phyloP scores from a whole-genome alignment of 495 filamentous ascomycete genomes.

The Daldinia bambusicola region DNA sequence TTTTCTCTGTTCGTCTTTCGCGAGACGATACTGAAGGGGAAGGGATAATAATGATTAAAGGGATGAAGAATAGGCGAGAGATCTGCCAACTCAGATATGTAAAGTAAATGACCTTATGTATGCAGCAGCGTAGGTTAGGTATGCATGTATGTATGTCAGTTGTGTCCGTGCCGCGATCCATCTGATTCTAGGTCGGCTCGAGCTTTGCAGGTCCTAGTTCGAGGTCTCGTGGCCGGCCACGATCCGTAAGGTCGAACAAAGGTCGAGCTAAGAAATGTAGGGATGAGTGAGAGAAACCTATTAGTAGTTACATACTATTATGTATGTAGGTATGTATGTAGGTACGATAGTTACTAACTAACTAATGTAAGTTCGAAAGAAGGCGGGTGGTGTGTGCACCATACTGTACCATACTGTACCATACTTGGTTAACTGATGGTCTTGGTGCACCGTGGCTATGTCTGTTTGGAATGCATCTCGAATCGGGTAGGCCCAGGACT shows the following conservation, averaged over 20 bases:
- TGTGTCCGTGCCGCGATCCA: constrained; percentile 18
- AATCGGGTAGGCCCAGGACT: constrained; percentile 23
- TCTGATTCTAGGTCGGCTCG: constrained; percentile 34
- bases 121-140: not conserved
- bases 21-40: no score
- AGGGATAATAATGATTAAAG: constrained; percentile 14
- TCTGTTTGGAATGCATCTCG: constrained; percentile 45
- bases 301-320: no score
- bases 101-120: not conserved
- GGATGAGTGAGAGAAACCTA: not conserved
- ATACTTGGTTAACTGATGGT: constrained; percentile 34
- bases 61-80: constrained; percentile 31
- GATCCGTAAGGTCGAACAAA: constrained; percentile 5
- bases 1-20: not conserved
- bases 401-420: constrained; percentile 3
- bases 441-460: constrained; percentile 41
- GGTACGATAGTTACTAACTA: no score
- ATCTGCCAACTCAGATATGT: constrained; percentile 37
- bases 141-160: constrained; percentile 12
- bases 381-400: not conserved
- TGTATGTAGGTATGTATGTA: no score
- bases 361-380: no score
- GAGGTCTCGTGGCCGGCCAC: constrained; percentile 3
- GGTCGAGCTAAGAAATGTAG: not conserved
- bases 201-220: constrained; percentile 20